phyloP scores from a whole-genome alignment of 352 stramenopile genomes.

The Phytophthora niederhauseri region DNA sequence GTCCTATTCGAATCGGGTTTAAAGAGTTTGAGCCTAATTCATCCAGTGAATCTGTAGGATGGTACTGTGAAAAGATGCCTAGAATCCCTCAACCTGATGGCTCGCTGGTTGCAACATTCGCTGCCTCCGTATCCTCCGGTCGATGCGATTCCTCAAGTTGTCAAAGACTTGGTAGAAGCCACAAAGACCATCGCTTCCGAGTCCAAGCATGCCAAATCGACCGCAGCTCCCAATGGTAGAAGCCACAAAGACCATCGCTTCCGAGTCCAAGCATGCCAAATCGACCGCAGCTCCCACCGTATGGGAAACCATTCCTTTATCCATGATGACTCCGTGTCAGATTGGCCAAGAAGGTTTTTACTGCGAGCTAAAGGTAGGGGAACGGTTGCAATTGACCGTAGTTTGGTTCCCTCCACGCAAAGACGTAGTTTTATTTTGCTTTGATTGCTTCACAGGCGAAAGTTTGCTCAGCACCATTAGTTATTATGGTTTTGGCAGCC shows the following conservation, averaged over 20 bases:
- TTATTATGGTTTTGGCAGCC: constrained; percentile 50
- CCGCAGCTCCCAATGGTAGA: no score
- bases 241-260: neutral
- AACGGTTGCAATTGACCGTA: neutral
- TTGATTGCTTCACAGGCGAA: constrained; percentile 32
- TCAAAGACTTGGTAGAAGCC: constrained; percentile 7
- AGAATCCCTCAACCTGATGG: constrained; percentile 55
- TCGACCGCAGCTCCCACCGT: neutral
- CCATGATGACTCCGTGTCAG: constrained; percentile 40
- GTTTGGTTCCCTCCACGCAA: neutral
- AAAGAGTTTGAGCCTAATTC: neutral
- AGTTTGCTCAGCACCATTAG: constrained; percentile 40
- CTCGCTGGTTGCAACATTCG: constrained; percentile 41
- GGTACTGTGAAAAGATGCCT: constrained; percentile 46
- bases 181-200: neutral
- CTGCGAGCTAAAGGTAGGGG: constrained; percentile 50
- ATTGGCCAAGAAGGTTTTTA: constrained; percentile 40
- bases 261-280: constrained; percentile 12
- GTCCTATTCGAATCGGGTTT: no score
- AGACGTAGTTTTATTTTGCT: neutral
- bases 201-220: no score
- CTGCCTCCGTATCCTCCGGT: constrained; percentile 25
- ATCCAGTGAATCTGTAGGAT: constrained; percentile 25
- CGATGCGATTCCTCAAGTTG: neutral
- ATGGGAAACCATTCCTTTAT: constrained; percentile 47